Evolutionary conservation across 2,329 filamentous ascomycete species (phyloP).

Genomic region (Mycosphaerelloides madeirae): DNA sequence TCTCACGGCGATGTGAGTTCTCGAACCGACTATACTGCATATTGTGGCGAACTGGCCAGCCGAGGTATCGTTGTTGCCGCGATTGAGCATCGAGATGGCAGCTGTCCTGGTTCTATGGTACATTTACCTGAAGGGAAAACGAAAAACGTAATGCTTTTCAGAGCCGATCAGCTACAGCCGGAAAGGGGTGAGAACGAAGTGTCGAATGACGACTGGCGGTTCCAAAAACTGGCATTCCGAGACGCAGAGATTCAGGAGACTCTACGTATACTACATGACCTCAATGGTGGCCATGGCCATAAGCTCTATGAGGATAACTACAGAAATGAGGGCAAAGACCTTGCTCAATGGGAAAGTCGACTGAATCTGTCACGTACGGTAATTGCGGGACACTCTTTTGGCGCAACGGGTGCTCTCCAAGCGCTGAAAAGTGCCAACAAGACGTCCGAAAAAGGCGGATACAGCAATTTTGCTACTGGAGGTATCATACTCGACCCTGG

Average conservation of each 20-base stretch:
- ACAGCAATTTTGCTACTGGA: constrained; percentile 44
- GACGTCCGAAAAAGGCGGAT: constrained; percentile 19
- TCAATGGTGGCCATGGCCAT: constrained; percentile 33
- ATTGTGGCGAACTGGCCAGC: constrained; percentile 40
- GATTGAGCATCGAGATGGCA: constrained; percentile 43
- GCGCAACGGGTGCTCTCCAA: constrained; percentile 58
- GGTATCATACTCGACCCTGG: constrained; percentile 61
- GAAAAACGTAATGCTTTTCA: constrained; percentile 35
- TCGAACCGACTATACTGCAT: constrained; percentile 41
- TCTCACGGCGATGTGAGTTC: constrained; percentile 43
- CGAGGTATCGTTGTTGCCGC: constrained; percentile 41
- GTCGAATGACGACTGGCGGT: constrained; percentile 18
- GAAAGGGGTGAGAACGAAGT: constrained; percentile 10
- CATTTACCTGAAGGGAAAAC: constrained; percentile 31
- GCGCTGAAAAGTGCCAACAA: constrained; percentile 48
- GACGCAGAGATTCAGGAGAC: constrained; percentile 43
- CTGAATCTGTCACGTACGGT: constrained; percentile 52
- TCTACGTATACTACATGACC: constrained; percentile 32
- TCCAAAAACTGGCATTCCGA: constrained; percentile 35
- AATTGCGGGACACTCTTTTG: constrained; percentile 60
- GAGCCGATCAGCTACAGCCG: constrained; percentile 31
- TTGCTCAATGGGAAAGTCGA: constrained; percentile 48
- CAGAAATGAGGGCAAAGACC: constrained; percentile 42
- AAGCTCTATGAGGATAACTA: constrained; percentile 39
- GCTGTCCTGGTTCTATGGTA: constrained; percentile 39